phyloP scores from a whole-genome alignment of 164 flowering plant genomes.

The Buxus sempervirens region DNA sequence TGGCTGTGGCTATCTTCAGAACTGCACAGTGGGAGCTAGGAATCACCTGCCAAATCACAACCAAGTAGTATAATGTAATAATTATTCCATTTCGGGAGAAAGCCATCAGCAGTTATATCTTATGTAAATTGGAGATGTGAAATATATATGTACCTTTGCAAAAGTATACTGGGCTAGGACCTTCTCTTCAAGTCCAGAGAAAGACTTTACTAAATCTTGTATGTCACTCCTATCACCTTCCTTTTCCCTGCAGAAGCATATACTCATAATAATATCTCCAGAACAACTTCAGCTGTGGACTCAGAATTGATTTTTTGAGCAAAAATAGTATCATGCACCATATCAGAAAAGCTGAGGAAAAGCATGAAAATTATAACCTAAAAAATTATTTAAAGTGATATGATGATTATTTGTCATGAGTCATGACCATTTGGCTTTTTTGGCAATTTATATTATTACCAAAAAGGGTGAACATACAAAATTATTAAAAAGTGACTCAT shows the following conservation, averaged over 20 bases:
- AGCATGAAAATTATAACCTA: too few species aligned
- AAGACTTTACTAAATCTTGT: constrained; percentile 63
- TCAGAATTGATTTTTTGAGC: background rate
- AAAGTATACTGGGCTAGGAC: constrained; percentile 87
- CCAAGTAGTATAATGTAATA: background rate
- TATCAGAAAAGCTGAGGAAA: background rate
- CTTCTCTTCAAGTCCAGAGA: constrained; percentile 94
- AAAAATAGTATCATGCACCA: background rate
- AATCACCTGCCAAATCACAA: background rate
- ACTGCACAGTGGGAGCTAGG: background rate
- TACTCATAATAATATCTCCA: constrained; percentile 1
- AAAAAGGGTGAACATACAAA: too few species aligned
- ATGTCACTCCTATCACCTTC: constrained; percentile 72
- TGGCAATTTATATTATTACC: too few species aligned
- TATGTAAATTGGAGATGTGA: background rate
- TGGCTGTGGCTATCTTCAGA: too few species aligned
- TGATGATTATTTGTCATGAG: too few species aligned
- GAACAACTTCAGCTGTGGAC: background rate
- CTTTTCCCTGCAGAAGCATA: constrained; percentile 45
- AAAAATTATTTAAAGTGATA: too few species aligned
- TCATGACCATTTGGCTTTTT: too few species aligned
- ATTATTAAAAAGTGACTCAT: too few species aligned
- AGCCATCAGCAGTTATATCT: background rate
- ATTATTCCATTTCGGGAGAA: background rate
- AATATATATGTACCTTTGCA: constrained; percentile 62